Base-by-base conservation (phyloP, 2,329 filamentous ascomycete genomes). In the Amesomyces nigricolor region DNA sequence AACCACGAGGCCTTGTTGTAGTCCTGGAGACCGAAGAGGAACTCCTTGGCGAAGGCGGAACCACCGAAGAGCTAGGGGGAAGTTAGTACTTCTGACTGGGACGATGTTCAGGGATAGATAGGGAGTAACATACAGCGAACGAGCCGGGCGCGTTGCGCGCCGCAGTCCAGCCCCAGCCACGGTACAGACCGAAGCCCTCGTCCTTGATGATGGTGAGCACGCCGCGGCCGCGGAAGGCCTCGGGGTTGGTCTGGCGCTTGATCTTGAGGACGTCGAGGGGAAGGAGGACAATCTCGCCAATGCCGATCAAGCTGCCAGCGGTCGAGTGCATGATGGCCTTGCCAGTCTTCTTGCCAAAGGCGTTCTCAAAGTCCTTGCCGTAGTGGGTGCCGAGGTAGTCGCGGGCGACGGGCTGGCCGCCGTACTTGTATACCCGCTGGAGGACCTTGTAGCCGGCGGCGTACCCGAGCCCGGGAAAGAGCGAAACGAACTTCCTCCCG, bases 301-400 rank as follows among this genome's bases (percentile, higher is more conserved):
- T 96, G 66, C 94, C 94, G 68, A 99, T 95, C 67, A 99, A 70
- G 75, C 89, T 92, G 61, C 22, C 94, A 61, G 94, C 94, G 50
- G 90, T 95, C 19, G 94, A 96, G 76, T 96, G 90, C 88, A 99
- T 88, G 66, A 99, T 91, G 13, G 94, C 92, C 80, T 99, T 97
- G 72, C 94, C 94, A 38, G 90, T 96, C 74, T 95, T 95, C 77
- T 91, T 91, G 69, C 94, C 94, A 68, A 99, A 99, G 10, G 90
- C 83, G 63, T 79, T 76, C 73, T 97, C 92, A 70, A 99, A 99
- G 63, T 86, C 79, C 65, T 82, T 79, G 64, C 89, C 87, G 70
- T 95, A 86, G 78, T 97, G 81, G 68, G 80, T 74, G 51, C 82
- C 81, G 51, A 99, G 82, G 74, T 87, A 96, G 75, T 99, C 94